Conservation (phyloP, 805 yeast species). For the Saturnispora zaruensis region DNA sequence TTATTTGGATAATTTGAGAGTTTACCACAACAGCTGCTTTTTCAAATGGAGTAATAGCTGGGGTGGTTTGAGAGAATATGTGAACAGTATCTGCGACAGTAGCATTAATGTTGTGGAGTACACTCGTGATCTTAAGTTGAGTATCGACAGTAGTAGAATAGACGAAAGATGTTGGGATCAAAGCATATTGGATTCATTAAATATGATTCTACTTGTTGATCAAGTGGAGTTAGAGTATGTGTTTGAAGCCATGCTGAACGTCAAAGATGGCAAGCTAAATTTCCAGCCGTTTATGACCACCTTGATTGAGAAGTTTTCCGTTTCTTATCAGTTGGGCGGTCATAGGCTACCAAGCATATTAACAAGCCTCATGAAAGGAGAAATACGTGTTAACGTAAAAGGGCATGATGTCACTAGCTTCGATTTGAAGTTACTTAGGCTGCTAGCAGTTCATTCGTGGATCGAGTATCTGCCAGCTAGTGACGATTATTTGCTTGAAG, state of each 20-base stretch:
- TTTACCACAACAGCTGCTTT: not conserved
- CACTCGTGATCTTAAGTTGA: not conserved
- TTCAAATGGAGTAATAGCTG: not conserved
- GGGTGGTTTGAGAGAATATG: not conserved
- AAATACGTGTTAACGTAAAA: not conserved
- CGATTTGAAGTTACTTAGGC: constrained; percentile 1
- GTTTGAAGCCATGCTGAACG: not conserved
- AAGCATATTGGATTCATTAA: not conserved
- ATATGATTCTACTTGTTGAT: constrained; percentile 5
- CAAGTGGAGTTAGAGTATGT: constrained; percentile 7
- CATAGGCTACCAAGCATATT: constrained; percentile 1
- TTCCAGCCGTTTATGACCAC: not conserved
- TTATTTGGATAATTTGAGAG: not conserved
- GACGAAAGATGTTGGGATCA: not conserved
- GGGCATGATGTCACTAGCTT: not conserved
- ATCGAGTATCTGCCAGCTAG: not conserved
- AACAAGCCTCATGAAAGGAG: not conserved
- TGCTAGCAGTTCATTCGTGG: not conserved
- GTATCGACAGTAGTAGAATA: not conserved
- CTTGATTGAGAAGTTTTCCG: not conserved
- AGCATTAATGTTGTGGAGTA: constrained; percentile 4
- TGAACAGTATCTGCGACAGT: not conserved
- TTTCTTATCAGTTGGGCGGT: constrained; percentile 1
- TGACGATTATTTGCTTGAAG: not conserved
- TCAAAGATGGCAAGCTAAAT: not conserved